Base-by-base conservation (phyloP, 345 rosid species). In the Salix arbutifolia region DNA sequence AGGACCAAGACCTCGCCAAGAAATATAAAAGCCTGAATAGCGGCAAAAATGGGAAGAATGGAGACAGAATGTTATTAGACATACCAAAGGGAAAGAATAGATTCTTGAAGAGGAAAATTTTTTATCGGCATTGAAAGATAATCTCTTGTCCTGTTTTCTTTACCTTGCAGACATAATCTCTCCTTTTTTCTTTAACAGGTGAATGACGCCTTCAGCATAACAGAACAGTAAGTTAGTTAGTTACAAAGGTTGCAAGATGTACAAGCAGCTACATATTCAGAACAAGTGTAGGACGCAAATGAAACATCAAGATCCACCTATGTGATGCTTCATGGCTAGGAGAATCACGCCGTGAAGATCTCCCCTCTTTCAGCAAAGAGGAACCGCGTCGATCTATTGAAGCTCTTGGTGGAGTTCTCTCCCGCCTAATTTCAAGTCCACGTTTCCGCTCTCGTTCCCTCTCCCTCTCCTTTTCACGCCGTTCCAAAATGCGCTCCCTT, bases 81-180 rank as follows among this genome's bases (percentile, higher is more conserved):
- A 52, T 61, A 18, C 56, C 23, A 75, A 31, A 71, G 83, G 50
- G 82, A 76, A 85, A 67, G 66, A 77, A 72, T 72, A 73, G 75
- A 74, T 74, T 69, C 80, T 72, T 64, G 81, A 78, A 74, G 85
- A 80, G 78, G 78, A 81, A 78, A 67, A 77, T 77, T 77, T 84
- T 82, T 69, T 33, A 79, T 66, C 82, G 89, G 80, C 83, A 84
- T 23, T 76, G 79, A 84, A 86, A 67, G 85, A 85, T 67, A 88
- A 86, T 80, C 91, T 85, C 93, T 88, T 76, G 85, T 77, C 56
- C 73, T 78, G 66, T 80, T 81, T 73, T 75, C 67, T 88, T 91
- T 93, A 96, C 98, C 99, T 96, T 96, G 96, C 97, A 92, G 79
- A 90, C 85, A 92, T 96, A 93, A 80, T 96, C 98, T 85, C 98